Evolutionary conservation across 495 filamentous ascomycete species (phyloP).

Genomic region (Penicillium canescens): DNA sequence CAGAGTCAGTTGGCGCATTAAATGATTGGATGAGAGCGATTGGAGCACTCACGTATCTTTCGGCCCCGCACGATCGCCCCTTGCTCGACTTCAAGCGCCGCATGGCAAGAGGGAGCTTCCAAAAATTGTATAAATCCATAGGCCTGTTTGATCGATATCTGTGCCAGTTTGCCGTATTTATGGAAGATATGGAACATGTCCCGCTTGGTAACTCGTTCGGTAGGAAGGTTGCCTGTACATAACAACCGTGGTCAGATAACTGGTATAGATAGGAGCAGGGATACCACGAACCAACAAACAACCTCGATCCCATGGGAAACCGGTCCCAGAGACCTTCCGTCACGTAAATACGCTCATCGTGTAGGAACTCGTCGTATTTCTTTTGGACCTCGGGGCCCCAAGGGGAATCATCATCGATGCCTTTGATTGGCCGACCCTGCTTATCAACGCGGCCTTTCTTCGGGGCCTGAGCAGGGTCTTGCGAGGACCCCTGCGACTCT

Average conservation of each 20-base stretch:
- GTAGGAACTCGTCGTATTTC: constrained; percentile 79
- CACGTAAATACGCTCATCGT: constrained; percentile 76
- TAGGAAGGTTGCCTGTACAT: constrained; percentile 81
- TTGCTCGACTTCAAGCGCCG: constrained; percentile 75
- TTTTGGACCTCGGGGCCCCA: constrained; percentile 67
- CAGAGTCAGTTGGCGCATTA: constrained; percentile 3
- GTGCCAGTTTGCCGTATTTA: constrained; percentile 82
- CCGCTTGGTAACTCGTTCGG: constrained; percentile 88
- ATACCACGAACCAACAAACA: constrained; percentile 82
- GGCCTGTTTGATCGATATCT: constrained; percentile 94
- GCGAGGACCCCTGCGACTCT: constrained; percentile 36
- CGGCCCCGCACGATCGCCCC: constrained; percentile 75
- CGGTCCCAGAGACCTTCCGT: constrained; percentile 91
- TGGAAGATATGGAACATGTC: constrained; percentile 91
- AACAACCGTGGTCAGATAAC: constrained; percentile 7
- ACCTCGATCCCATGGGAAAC: constrained; percentile 79
- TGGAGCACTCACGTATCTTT: constrained; percentile 78
- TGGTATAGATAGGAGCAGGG: not conserved
- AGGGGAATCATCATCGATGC: constrained; percentile 47
- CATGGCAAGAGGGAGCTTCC: constrained; percentile 67
- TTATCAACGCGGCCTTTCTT: constrained; percentile 36
- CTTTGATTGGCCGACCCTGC: constrained; percentile 26
- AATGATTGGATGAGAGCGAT: not conserved
- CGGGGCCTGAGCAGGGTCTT: constrained; percentile 25
- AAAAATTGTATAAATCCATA: constrained; percentile 98